phyloP scores from a whole-genome alignment of 2,329 filamentous ascomycete species.

The Aspergillus transmontanensis region DNA sequence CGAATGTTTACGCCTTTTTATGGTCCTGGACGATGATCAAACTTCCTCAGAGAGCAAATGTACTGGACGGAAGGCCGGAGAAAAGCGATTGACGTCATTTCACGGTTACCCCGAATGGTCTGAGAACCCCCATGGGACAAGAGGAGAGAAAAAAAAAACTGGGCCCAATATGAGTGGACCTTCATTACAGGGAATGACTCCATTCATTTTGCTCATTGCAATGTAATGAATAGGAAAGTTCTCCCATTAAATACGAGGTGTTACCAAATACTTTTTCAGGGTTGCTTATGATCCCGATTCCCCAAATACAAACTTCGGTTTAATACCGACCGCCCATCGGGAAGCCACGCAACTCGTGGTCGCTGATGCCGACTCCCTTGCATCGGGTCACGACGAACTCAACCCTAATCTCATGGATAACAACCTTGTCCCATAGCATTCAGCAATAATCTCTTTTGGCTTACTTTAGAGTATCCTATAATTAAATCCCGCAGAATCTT shows the following conservation, averaged over 20 bases:
- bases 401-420: conserved; percentile 19
- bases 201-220: background rate
- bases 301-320: background rate
- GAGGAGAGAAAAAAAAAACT: background rate
- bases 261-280: background rate
- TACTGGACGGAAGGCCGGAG: background rate
- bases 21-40: background rate
- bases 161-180: background rate
- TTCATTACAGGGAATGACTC: background rate
- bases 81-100: conserved; percentile 4
- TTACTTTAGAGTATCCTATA: background rate
- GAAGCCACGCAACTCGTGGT: conserved; percentile 16
- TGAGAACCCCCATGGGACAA: conserved; percentile 1
- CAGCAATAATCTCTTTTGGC: background rate
- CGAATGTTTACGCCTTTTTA: background rate
- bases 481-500: background rate
- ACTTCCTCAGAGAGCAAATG: background rate
- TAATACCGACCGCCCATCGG: conserved; percentile 18
- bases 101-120: conserved; percentile 3
- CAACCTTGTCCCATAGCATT: background rate
- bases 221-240: background rate
- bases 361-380: conserved; percentile 28
- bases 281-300: background rate
- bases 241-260: background rate
- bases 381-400: conserved; percentile 27